Evolutionary conservation across 345 rosid species (phyloP).

Genomic region (Anacardium occidentale): DNA sequence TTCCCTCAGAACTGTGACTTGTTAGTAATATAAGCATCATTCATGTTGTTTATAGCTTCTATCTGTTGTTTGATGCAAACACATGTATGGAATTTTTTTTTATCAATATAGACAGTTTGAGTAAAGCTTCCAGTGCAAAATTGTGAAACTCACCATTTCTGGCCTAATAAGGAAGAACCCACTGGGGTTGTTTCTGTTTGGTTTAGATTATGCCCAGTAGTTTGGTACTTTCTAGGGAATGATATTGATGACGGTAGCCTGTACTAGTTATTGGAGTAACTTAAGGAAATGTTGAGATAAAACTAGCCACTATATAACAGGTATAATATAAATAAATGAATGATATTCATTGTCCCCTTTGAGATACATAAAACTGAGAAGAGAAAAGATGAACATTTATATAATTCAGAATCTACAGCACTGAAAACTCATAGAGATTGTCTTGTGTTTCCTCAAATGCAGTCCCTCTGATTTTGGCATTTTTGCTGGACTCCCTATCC

Average conservation of each 20-base stretch:
- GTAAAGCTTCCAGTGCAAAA: too few relatives aligned
- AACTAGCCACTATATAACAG: too few relatives aligned
- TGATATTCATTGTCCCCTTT: not conserved
- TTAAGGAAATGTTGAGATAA: too few relatives aligned
- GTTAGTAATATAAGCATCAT: not conserved
- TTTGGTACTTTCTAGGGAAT: too few relatives aligned
- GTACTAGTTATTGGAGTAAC: too few relatives aligned
- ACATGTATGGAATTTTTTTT: too few relatives aligned
- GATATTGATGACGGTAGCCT: too few relatives aligned
- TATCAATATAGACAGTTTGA: not conserved
- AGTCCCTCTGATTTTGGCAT: conserved; percentile 65
- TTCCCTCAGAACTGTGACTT: conserved; percentile 2
- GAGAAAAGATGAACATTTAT: conserved; percentile 1
- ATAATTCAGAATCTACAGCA: conserved; percentile 60
- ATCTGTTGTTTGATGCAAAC: not conserved
- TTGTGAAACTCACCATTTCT: not conserved
- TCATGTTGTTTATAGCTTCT: not conserved
- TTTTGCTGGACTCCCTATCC: conserved; percentile 71
- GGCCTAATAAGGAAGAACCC: too few relatives aligned
- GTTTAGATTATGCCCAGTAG: too few relatives aligned
- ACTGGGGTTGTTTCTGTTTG: too few relatives aligned
- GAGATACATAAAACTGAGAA: not conserved
- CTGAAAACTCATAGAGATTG: conserved; percentile 41
- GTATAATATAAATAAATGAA: not conserved
- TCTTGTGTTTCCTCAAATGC: conserved; percentile 44